Evolutionary conservation across 1,284 basidiomycete species (phyloP).

Genomic region (Ceratobasidium sp.): DNA sequence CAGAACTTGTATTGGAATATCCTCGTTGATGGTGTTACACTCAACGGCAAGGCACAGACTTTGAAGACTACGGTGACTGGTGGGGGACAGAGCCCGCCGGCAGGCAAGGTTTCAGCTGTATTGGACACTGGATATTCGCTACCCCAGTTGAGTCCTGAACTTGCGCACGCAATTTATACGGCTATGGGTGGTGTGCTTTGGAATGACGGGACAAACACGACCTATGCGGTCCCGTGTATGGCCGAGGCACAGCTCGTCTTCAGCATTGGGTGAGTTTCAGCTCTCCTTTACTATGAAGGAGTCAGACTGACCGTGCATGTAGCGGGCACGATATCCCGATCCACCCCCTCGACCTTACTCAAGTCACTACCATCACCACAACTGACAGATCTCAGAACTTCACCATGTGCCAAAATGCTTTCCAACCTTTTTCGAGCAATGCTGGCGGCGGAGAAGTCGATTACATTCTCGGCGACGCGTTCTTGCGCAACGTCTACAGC

Average conservation of each 20-base stretch:
- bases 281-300: neutral
- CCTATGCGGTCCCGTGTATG: conserved; percentile 35
- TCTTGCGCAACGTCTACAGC: conserved; percentile 35
- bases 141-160: conserved; percentile 27
- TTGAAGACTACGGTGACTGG: conserved; percentile 10
- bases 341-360: conserved; percentile 42
- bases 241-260: conserved; percentile 37
- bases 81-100: conserved; percentile 28
- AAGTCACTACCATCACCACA: conserved; percentile 24
- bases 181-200: conserved; percentile 35
- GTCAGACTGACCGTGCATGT: neutral
- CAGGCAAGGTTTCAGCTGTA: conserved; percentile 35
- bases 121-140: conserved; percentile 40
- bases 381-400: neutral
- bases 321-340: conserved; percentile 36
- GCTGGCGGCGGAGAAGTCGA: conserved; percentile 40
- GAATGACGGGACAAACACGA: conserved; percentile 32
- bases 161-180: conserved; percentile 32
- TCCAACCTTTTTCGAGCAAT: conserved; percentile 37
- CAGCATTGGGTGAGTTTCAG: conserved; percentile 34
- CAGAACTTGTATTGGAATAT: conserved; percentile 42
- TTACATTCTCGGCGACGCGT: conserved; percentile 42
- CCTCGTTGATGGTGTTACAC: conserved; percentile 27
- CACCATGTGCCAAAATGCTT: conserved; percentile 34
- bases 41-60: conserved; percentile 38